phyloP scores from a whole-genome alignment of 805 yeast genomes.

The Myxozyma melibiosi region DNA sequence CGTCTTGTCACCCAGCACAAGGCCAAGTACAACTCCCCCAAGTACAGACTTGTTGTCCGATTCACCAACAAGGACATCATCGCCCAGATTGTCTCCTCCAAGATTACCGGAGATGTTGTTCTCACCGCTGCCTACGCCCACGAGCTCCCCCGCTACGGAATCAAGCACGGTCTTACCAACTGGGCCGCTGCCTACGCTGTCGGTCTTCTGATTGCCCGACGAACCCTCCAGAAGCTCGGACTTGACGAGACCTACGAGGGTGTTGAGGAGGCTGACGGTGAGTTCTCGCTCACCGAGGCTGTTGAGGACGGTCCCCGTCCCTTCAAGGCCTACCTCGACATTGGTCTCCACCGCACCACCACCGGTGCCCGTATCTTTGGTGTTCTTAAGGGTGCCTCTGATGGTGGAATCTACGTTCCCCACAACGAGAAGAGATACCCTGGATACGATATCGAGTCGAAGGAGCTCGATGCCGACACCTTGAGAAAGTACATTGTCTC shows the following conservation, averaged over 20 bases:
- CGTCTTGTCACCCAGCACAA: slow-evolving; percentile 99
- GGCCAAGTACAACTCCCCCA: slow-evolving; percentile 99
- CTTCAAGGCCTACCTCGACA: slow-evolving; percentile 98
- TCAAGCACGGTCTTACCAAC: slow-evolving; percentile 98
- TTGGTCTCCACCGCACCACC: slow-evolving; percentile 99
- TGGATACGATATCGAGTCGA: slow-evolving; percentile 99
- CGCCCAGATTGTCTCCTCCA: slow-evolving; percentile 95
- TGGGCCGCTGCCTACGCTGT: slow-evolving; percentile 99
- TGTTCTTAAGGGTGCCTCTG: slow-evolving; percentile 99
- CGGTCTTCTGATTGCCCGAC: slow-evolving; percentile 98
- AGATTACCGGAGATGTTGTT: slow-evolving; percentile 95
- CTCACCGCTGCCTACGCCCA: slow-evolving; percentile 98
- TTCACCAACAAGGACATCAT: slow-evolving; percentile 99
- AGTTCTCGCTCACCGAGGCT: slow-evolving; percentile 96
- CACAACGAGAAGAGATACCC: slow-evolving; percentile 99
- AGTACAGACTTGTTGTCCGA: slow-evolving; percentile 99
- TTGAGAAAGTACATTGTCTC: slow-evolving; percentile 99
- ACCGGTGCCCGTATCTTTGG: slow-evolving; percentile 99
- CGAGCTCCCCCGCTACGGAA: slow-evolving; percentile 97
- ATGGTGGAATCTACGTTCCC: slow-evolving; percentile 99
- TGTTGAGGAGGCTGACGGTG: slow-evolving; percentile 99
- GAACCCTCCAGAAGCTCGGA: slow-evolving; percentile 96
- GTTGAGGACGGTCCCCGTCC: slow-evolving; percentile 99
- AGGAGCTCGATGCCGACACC: slow-evolving; percentile 96
- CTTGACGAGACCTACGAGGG: slow-evolving; percentile 97